phyloP scores from a whole-genome alignment of 805 yeast genomes.

The Kuraishia cidri region DNA sequence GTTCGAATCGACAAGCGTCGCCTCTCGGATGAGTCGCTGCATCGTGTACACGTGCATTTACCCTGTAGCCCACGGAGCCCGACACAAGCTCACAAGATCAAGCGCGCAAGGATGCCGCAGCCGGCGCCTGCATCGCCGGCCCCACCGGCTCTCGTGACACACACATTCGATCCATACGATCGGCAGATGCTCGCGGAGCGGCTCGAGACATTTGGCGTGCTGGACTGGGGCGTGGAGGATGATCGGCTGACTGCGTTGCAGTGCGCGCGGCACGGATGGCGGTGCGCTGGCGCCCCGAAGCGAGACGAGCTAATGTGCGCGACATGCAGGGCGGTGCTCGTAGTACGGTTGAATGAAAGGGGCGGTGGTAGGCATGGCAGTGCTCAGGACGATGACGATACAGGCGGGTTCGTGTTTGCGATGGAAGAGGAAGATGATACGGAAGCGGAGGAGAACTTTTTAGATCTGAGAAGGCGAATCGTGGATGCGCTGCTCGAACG shows the following conservation, averaged over 20 bases:
- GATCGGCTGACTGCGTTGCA: constrained; percentile 30
- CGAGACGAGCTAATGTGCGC: constrained; percentile 24
- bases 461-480: constrained; percentile 10
- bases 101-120: too few relatives aligned
- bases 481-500: constrained; percentile 13
- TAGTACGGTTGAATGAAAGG: constrained; percentile 15
- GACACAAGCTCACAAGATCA: too few relatives aligned
- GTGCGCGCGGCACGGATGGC: constrained; percentile 48
- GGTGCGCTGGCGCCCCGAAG: constrained; percentile 22
- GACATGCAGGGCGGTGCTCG: constrained; percentile 20
- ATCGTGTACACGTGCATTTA: too few relatives aligned
- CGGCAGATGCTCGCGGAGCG: constrained; percentile 23
- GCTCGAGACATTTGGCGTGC: constrained; percentile 30
- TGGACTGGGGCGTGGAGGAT: constrained; percentile 35
- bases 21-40: too few relatives aligned
- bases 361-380: constrained; percentile 4
- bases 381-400: constrained; percentile 3
- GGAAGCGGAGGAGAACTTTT: constrained; percentile 9
- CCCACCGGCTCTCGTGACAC: too few relatives aligned
- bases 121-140: too few relatives aligned
- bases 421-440: constrained; percentile 12
- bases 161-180: constrained; percentile 2
- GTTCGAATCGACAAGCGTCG: too few relatives aligned
- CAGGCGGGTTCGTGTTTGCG: constrained; percentile 3
- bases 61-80: too few relatives aligned